Evolutionary conservation across 768 basidiomycete species (phyloP).

Genomic region (Coprinellus micaceus): DNA sequence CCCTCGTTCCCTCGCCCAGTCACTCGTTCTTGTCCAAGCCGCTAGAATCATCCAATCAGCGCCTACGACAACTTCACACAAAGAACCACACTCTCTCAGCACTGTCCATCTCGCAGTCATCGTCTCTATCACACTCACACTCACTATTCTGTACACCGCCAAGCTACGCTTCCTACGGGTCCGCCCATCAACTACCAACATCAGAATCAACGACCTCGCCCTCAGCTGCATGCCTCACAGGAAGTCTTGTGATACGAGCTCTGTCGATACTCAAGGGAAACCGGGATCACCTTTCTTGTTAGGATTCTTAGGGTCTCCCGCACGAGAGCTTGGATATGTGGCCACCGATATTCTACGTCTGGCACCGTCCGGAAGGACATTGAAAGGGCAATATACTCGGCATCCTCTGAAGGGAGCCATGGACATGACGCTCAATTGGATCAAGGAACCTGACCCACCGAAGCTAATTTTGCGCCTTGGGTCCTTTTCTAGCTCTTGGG

Average conservation of each 20-base stretch:
- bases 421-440: not conserved
- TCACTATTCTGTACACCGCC: not conserved
- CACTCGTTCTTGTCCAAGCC: too few species aligned
- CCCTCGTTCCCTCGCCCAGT: too few species aligned
- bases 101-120: not conserved
- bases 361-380: not conserved
- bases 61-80: not conserved
- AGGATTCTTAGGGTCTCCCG: not conserved
- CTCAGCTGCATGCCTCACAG: not conserved
- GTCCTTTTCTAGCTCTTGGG: too few species aligned
- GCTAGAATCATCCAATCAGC: too few species aligned
- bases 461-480: too few species aligned
- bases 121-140: not conserved
- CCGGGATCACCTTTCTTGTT: not conserved
- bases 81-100: not conserved
- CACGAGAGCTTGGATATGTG: not conserved
- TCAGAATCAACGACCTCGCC: not conserved
- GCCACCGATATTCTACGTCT: not conserved
- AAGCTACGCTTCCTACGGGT: not conserved
- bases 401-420: not conserved
- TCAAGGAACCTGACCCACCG: not conserved
- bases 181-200: not conserved
- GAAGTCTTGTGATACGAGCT: not conserved
- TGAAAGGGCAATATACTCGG: not conserved
- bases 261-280: not conserved